Evolutionary conservation across 177 flowering plant genomes (phyloP), one percentile per base, ranked within the genome.

Genomic region (Vitis hybrid): DNA sequence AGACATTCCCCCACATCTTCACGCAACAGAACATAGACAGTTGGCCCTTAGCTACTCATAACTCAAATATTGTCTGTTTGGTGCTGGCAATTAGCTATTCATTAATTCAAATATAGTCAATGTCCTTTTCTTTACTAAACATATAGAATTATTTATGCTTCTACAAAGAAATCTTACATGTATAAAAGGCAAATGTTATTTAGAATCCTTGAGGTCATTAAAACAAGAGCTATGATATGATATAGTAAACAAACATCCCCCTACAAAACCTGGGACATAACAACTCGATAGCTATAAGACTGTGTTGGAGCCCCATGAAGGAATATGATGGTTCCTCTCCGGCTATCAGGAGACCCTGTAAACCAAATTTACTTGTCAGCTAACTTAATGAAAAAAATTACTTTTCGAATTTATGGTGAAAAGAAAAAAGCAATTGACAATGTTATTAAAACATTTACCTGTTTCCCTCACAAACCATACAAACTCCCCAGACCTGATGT

Each of bases 271-370:
- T 95, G 87, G 72, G 94, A 90, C 98, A 93, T 90, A 64, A 95
- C 99, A 72, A 81, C 86, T 55, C 97, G 90, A 69, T 91, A 95
- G 76, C 98, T 89, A 68, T 76, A 95, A 66, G 98, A 95, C 72
- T 95, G 99, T 61, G 99, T 84, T 68, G 98, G 99, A 70, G 99
- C 99, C 5, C 99, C 99, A 69, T 95, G 99, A 61, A 95, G 85
- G 70, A 95, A 95, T 57, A 93, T 80, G 76, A 95, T 64, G 55
- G 97, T 89, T 75, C 94, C 97, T 53, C 94, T 89, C 45, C 78
- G 69, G 70, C 88, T 87, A 21, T 81, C 79, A 45, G 86, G 72
- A 16, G 92, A 84, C 72, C 99, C 98, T 92, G 78, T 73, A 81
- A 56, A 14, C 16, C 64, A 60, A 56, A 26, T 21, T n/a, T 15